Percentiles rank a stretch among this genome's conserved stretches.
Evolutionary conservation across 257 asterid species (phyloP).

Genomic region (Cruciata laevipes): DNA sequence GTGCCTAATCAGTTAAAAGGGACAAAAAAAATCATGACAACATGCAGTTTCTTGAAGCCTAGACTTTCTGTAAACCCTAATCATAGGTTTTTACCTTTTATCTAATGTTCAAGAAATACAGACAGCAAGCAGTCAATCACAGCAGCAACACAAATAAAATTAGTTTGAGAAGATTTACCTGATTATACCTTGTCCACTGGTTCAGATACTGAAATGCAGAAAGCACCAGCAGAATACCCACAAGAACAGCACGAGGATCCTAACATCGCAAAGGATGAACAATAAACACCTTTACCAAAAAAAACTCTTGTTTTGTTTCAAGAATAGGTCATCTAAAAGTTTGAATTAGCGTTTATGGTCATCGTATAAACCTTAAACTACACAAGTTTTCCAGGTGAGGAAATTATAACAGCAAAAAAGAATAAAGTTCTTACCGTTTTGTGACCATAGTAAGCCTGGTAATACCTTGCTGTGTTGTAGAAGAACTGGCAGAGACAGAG

Average conservation of each 20-base stretch:
- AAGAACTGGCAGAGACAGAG: conserved; percentile 43
- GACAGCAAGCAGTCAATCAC: not conserved
- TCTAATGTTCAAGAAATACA: not conserved
- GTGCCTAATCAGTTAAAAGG: not conserved
- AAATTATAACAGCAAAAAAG: conserved; percentile 10
- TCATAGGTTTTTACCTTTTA: not conserved
- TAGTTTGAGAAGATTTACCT: conserved; percentile 36
- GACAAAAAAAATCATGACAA: not conserved
- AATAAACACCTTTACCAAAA: conserved; percentile 2
- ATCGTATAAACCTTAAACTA: not conserved
- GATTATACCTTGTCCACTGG: conserved; percentile 87
- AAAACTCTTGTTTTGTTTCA: not conserved
- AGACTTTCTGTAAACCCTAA: not conserved
- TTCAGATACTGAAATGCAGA: conserved; percentile 87
- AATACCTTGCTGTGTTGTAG: conserved; percentile 87
- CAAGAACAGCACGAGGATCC: conserved; percentile 97
- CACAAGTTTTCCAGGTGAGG: not conserved
- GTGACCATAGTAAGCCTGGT: conserved; percentile 94
- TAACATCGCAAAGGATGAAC: conserved; percentile 21
- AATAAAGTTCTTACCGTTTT: conserved; percentile 60
- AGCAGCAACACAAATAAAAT: not conserved
- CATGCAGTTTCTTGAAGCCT: not conserved
- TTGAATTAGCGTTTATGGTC: not conserved
- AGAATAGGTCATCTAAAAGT: not conserved
- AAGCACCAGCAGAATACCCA: conserved; percentile 80